These are phyloP conservation scores for Umbelopsis sp. DNA, from an alignment of 371 early-diverging fungal species.

Conservation along the genomic window DNA sequence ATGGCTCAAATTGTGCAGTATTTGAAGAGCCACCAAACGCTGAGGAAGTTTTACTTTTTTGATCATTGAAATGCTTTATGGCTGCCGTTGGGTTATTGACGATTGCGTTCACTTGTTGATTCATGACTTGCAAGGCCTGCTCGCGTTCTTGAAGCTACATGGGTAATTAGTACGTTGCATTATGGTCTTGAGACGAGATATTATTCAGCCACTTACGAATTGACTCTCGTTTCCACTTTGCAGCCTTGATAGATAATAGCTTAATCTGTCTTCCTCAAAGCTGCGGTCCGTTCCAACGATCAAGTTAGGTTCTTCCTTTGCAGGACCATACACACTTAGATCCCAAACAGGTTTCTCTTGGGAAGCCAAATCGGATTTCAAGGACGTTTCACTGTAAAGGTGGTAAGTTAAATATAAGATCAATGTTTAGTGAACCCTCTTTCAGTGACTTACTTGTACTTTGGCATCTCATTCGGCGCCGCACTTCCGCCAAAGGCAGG, in stretches of 20 bases:
- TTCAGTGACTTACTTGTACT: constrained; percentile 37
- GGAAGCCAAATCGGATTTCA: constrained; percentile 41
- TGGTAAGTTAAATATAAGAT: neutral
- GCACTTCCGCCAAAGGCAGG: constrained; percentile 13
- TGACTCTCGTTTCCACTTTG: constrained; percentile 36
- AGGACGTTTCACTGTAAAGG: constrained; percentile 39
- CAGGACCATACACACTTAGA: constrained; percentile 62
- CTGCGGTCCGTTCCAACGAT: constrained; percentile 60
- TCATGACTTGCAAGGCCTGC: constrained; percentile 30
- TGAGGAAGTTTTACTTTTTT: constrained; percentile 24
- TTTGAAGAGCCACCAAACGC: constrained; percentile 11
- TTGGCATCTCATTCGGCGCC: constrained; percentile 20
- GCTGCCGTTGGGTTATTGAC: constrained; percentile 35
- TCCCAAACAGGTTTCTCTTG: constrained; percentile 54
- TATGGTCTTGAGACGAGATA: neutral
- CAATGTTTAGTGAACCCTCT: neutral
- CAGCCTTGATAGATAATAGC: constrained; percentile 49
- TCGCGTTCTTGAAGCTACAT: constrained; percentile 33
- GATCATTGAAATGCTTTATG: constrained; percentile 42
- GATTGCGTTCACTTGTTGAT: constrained; percentile 41
- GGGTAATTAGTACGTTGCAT: neutral
- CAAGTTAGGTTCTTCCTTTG: constrained; percentile 68
- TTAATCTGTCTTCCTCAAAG: constrained; percentile 61
- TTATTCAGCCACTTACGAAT: constrained; percentile 37
- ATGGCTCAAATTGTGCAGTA: constrained; percentile 2